Conservation (phyloP, 2,329 filamentous ascomycete genomes). For the Colletotrichum simmondsii region DNA sequence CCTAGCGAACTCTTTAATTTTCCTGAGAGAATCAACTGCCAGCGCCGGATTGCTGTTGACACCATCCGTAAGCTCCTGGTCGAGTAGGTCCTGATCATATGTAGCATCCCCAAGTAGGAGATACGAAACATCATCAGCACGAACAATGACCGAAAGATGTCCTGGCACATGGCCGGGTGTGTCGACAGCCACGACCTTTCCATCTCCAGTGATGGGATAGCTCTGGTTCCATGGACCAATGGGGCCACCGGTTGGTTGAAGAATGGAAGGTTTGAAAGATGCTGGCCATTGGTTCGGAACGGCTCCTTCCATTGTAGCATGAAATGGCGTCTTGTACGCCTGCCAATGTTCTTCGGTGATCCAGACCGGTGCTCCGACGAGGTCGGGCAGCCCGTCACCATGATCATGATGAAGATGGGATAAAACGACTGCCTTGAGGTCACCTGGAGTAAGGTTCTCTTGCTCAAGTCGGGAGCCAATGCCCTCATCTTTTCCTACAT, state of each 20-base stretch:
- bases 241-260: too few species aligned
- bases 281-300: too few species aligned
- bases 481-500: background rate
- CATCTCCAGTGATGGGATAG: too few species aligned
- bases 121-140: too few species aligned
- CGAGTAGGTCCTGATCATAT: constrained; percentile 3
- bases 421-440: background rate
- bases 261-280: too few species aligned
- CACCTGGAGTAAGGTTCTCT: too few species aligned
- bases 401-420: constrained; percentile 8
- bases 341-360: background rate
- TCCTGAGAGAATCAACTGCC: background rate
- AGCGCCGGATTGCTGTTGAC: background rate
- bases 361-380: background rate
- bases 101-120: background rate
- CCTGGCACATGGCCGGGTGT: too few species aligned
- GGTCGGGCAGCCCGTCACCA: background rate
- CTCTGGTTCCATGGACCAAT: too few species aligned
- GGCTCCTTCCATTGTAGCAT: background rate
- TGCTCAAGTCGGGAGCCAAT: background rate
- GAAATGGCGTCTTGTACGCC: background rate
- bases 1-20: too few species aligned
- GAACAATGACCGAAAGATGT: too few species aligned
- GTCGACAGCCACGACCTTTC: too few species aligned
- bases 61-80: background rate